phyloP scores from a whole-genome alignment of 768 basidiomycete genomes.

The Pisolithus sp. region DNA sequence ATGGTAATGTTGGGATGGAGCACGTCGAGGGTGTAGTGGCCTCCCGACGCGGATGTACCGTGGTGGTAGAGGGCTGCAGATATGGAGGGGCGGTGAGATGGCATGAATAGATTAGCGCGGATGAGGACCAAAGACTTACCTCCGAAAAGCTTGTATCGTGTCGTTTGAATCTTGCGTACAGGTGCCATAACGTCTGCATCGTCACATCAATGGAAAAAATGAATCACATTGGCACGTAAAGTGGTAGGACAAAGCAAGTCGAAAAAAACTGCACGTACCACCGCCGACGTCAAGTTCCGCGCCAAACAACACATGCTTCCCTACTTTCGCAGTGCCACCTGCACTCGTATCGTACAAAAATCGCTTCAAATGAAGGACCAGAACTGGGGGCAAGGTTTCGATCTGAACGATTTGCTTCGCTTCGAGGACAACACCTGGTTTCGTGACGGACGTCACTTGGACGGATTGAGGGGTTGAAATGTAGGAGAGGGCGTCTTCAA shows the following conservation, averaged over 20 bases:
- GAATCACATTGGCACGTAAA: neutral
- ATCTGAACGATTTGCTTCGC: conserved; percentile 70
- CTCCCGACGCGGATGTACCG: conserved; percentile 82
- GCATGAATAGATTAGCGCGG: neutral
- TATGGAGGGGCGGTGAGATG: neutral
- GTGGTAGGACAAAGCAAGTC: neutral
- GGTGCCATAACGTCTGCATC: conserved; percentile 55
- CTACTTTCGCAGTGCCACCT: conserved; percentile 78
- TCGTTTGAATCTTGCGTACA: conserved; percentile 38
- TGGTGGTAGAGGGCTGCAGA: conserved; percentile 84
- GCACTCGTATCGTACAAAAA: conserved; percentile 79
- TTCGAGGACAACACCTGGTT: conserved; percentile 56
- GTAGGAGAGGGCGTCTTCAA: conserved; percentile 76
- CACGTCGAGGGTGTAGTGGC: conserved; percentile 93
- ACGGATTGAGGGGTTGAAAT: conserved; percentile 78
- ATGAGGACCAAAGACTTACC: conserved; percentile 38
- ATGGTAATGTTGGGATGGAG: conserved; percentile 64
- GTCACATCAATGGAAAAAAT: neutral
- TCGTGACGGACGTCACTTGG: conserved; percentile 53
- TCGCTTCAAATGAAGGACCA: conserved; percentile 86
- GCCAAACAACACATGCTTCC: conserved; percentile 73
- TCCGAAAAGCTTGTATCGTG: conserved; percentile 78
- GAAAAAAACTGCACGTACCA: conserved; percentile 38
- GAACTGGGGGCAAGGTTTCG: conserved; percentile 75
- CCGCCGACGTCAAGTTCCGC: conserved; percentile 71